phyloP scores from a whole-genome alignment of 2,329 filamentous ascomycete species.

The Trichophyton simii region DNA sequence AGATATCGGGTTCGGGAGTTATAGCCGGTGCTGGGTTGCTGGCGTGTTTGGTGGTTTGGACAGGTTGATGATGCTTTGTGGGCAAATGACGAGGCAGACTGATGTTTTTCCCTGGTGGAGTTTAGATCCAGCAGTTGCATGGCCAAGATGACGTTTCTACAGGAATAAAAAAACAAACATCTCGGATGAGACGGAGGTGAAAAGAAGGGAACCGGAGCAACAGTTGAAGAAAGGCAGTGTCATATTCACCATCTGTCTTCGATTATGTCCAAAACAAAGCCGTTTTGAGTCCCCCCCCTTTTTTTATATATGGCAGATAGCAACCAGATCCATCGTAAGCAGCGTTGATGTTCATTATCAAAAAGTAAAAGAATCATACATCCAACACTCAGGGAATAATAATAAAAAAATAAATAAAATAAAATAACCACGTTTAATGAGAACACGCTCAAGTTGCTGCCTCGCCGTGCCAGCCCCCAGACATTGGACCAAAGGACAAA shows the following conservation, averaged over 20 bases:
- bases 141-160: background rate
- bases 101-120: background rate
- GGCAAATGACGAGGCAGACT: background rate
- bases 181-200: too few species aligned
- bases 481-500: background rate
- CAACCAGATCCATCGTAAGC: too few species aligned
- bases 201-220: too few species aligned
- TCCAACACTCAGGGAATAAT: background rate
- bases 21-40: background rate
- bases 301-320: too few species aligned
- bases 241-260: too few species aligned
- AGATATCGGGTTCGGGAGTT: background rate
- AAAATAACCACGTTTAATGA: background rate
- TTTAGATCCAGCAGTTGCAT: background rate
- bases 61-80: background rate
- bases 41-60: too few species aligned
- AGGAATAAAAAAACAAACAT: too few species aligned
- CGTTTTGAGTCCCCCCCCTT: too few species aligned
- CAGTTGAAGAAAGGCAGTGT: too few species aligned
- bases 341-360: too few species aligned
- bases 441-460: background rate
- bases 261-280: too few species aligned
- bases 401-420: background rate
- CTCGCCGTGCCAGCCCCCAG: background rate
- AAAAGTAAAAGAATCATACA: too few species aligned